Evolutionary conservation across 2,329 filamentous ascomycete genomes (phyloP), one percentile per base, ranked within the genome.

Genomic region (Ceratocystis papillata): DNA sequence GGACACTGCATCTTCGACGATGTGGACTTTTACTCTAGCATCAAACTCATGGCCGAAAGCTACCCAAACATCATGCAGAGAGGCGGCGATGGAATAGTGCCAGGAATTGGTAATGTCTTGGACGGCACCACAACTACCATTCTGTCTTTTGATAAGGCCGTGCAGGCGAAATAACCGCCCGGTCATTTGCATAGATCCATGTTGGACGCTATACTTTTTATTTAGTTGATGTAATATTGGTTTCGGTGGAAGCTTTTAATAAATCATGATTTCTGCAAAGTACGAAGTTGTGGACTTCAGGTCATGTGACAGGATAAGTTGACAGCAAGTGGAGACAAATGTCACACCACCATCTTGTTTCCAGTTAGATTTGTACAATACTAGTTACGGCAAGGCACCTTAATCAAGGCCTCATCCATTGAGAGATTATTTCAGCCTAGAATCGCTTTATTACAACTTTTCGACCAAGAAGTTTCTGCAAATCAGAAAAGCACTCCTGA

Each of bases 1-100:
- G 82, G 81, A 0, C 82, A 85, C 72, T 85, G 82, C 74, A 81
- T 77, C 64, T 85, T 85, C 67, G 82, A 85, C 71, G 79, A 75
- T 12, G 69, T 79, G 70, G 79, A 73, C 8, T 85, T 84, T 69
- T 78, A 79, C 8, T 77, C 75, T n/a, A 81, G 82, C 10, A 79
- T 84, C 41, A 81, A 84, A 74, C 74, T 82, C n/a, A 79, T 84
- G 74, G 74, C 79, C 7, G 74, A 79, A 37, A 81, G 77, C 69
- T 85, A 79, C 71, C 76, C 76, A 2, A 78, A 77, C 65, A 76
- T 84, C 17, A 78, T 84, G 73, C 62, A 68, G 69, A 12, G 80
- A 44, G 80, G 80, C 0, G 80, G 80, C 0, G 75, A 78, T 65
- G 82, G 82, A 1, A 69, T 75, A 55, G 78, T 84, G 2, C 69